These are phyloP conservation scores for Corymbia calophylla DNA, from an alignment of 441 rosid genomes.

Conservation along the genomic window DNA sequence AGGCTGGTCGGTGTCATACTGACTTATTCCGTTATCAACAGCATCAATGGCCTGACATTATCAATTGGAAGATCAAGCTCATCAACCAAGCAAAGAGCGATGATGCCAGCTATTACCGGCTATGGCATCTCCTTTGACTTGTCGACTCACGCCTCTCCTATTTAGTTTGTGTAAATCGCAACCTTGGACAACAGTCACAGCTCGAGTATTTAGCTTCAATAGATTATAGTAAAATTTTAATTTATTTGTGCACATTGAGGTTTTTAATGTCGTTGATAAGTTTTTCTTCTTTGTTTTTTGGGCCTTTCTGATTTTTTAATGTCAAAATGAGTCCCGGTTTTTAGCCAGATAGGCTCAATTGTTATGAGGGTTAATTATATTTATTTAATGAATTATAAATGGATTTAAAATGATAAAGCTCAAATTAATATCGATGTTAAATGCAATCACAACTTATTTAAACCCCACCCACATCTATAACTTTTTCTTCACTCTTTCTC, in stretches of 20 bases:
- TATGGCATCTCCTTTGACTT: background rate
- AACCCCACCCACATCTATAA: background rate
- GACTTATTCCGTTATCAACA: slow-evolving; percentile 76
- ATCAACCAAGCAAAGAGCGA: background rate
- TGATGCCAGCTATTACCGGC: background rate
- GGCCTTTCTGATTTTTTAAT: too few species aligned
- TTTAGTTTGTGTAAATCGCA: background rate
- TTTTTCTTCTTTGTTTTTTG: background rate
- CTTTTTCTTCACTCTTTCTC: background rate
- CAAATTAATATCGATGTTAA: background rate
- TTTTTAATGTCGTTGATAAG: background rate
- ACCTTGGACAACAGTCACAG: background rate
- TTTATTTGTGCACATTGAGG: background rate
- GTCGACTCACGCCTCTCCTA: background rate
- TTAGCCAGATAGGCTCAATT: background rate
- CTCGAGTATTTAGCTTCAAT: background rate
- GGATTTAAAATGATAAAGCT: too few species aligned
- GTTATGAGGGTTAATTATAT: background rate
- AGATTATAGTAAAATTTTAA: background rate
- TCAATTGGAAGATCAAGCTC: background rate
- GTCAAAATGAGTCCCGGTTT: background rate
- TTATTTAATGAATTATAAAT: too few species aligned
- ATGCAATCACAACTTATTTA: background rate
- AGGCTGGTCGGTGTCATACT: slow-evolving; percentile 75
- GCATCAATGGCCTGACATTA: slow-evolving; percentile 73